These are phyloP conservation scores for Brassica nigra DNA, from an alignment of 345 rosid genomes.

Conservation along the genomic window DNA sequence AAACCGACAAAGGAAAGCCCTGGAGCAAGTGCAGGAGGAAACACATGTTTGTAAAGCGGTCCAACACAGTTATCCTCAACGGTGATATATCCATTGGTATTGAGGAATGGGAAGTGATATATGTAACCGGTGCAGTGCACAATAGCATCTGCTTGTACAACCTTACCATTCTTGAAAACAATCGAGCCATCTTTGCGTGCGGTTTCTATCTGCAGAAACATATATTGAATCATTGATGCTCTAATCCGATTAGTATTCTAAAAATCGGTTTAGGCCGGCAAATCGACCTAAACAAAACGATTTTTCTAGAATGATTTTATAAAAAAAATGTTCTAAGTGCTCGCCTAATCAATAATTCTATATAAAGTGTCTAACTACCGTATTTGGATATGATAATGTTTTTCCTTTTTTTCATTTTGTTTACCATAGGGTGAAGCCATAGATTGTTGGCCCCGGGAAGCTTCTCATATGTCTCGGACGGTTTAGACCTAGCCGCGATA, in stretches of 20 bases:
- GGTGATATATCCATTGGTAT: conserved; percentile 62
- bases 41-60: conserved; percentile 76
- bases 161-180: conserved; percentile 59
- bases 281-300: not conserved
- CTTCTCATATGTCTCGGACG: conserved; percentile 47
- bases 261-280: too few species aligned
- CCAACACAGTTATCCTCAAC: conserved; percentile 82
- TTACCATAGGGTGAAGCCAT: conserved; percentile 87
- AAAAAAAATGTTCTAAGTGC: too few species aligned
- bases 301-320: too few species aligned
- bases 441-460: conserved; percentile 57
- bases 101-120: conserved; percentile 81
- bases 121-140: conserved; percentile 93
- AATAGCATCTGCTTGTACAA: conserved; percentile 56
- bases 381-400: not conserved
- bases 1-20: conserved; percentile 80
- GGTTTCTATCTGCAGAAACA: conserved; percentile 60
- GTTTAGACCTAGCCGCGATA: conserved; percentile 61
- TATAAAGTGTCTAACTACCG: not conserved
- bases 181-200: conserved; percentile 64
- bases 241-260: too few species aligned
- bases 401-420: not conserved
- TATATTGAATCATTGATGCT: not conserved
- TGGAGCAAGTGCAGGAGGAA: conserved; percentile 73
- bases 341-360: too few species aligned